Conservation (phyloP, 768 basidiomycete species). For the Sarcomyxa edulis region DNA sequence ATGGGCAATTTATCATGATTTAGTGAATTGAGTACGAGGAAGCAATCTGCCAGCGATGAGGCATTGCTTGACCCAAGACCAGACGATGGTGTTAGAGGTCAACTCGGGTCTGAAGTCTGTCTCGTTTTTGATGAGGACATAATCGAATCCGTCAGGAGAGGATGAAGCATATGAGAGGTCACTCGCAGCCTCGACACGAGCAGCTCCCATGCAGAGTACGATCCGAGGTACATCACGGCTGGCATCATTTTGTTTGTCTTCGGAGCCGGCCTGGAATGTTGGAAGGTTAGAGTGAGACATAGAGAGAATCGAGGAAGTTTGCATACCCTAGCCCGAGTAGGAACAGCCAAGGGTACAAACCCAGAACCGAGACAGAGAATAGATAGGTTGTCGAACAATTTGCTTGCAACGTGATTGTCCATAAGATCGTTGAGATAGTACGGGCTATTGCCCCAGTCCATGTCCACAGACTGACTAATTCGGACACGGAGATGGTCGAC, state of each 20-base stretch:
- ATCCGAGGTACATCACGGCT: conserved; percentile 55
- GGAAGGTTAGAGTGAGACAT: conserved; percentile 7
- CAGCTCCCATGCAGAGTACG: conserved; percentile 74
- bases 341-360: conserved; percentile 37
- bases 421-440: conserved; percentile 59
- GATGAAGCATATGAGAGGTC: conserved; percentile 37
- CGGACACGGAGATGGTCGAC: conserved; percentile 26
- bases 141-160: conserved; percentile 42
- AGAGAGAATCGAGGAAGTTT: neutral
- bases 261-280: conserved; percentile 17
- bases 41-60: conserved; percentile 57
- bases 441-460: conserved; percentile 40
- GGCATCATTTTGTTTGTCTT: conserved; percentile 31
- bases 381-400: conserved; percentile 46
- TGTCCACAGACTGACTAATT: conserved; percentile 41
- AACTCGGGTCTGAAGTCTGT: conserved; percentile 23
- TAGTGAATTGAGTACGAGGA: too few relatives aligned
- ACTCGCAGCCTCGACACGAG: conserved; percentile 58
- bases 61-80: conserved; percentile 77
- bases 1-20: too few relatives aligned
- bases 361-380: conserved; percentile 60
- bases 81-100: conserved; percentile 28
- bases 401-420: conserved; percentile 47
- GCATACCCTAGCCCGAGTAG: conserved; percentile 33
- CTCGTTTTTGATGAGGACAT: conserved; percentile 55